Percentiles rank a stretch among this genome's conserved stretches.
Evolutionary conservation across 169 alveolate genomes (phyloP).

Genomic region (Eimeria necatrix): DNA sequence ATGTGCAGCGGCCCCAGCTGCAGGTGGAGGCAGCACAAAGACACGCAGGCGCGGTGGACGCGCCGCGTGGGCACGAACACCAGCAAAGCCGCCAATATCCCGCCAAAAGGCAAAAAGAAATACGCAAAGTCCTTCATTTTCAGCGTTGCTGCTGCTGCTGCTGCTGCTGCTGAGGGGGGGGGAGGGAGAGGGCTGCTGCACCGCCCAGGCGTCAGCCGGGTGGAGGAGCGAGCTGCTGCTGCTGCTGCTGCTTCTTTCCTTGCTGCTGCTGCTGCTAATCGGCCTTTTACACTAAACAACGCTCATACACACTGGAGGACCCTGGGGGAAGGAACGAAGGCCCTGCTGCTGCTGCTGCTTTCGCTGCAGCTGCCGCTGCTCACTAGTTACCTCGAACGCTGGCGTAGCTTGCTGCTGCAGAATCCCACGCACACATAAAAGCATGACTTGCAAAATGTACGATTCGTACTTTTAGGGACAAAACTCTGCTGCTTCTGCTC

Average conservation of each 20-base stretch:
- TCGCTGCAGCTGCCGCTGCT: not conserved
- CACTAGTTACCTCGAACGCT: too few relatives aligned
- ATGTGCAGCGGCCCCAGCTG: conserved; percentile 7
- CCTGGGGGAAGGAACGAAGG: not conserved
- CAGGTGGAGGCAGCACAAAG: conserved; percentile 50
- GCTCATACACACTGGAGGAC: too few relatives aligned
- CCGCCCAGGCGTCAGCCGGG: too few relatives aligned
- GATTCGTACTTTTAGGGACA: not conserved
- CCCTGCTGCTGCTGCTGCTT: not conserved
- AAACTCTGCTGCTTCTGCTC: not conserved
- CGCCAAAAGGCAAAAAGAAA: conserved; percentile 47
- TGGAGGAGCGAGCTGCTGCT: not conserved
- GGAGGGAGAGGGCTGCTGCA: too few relatives aligned
- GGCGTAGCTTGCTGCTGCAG: not conserved
- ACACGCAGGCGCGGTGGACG: conserved; percentile 17
- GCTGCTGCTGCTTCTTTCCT: conserved; percentile 9
- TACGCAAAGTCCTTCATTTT: conserved; percentile 55
- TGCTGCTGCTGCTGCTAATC: not conserved
- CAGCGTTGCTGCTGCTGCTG: conserved; percentile 6
- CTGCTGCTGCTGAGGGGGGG: not conserved
- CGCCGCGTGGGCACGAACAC: conserved; percentile 27
- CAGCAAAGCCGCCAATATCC: conserved; percentile 14
- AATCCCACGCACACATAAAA: not conserved
- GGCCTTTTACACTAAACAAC: too few relatives aligned
- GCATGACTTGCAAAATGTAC: not conserved